phyloP scores from a whole-genome alignment of 2,329 filamentous ascomycete species.

The Xylaria multiplex region DNA sequence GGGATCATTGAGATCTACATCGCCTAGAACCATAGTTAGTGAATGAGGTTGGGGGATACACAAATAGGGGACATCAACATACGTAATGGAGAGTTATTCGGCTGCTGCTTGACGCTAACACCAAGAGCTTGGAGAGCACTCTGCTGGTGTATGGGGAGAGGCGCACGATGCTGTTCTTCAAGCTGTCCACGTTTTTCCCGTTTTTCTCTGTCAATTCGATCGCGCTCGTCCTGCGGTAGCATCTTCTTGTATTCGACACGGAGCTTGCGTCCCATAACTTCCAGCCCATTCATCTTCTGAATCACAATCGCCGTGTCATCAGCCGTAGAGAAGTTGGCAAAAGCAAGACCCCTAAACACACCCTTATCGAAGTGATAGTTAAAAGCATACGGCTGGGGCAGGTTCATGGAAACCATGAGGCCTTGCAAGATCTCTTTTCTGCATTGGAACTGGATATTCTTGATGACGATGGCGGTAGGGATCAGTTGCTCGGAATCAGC shows the following conservation, averaged over 20 bases:
- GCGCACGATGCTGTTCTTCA: constrained; percentile 90
- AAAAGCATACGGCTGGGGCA: constrained; percentile 96
- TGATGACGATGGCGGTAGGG: constrained; percentile 97
- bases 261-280: constrained; percentile 92
- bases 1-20: constrained; percentile 92
- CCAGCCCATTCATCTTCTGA: constrained; percentile 92
- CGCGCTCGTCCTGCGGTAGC: constrained; percentile 92
- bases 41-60: constrained; percentile 15
- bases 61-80: constrained; percentile 44
- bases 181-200: constrained; percentile 93
- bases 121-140: constrained; percentile 83
- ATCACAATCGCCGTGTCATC: constrained; percentile 95
- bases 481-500: constrained; percentile 86
- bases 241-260: constrained; percentile 99
- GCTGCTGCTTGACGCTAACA: constrained; percentile 72
- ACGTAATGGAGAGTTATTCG: constrained; percentile 60
- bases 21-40: constrained; percentile 53
- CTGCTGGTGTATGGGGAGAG: constrained; percentile 79
- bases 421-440: constrained; percentile 95
- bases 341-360: constrained; percentile 93
- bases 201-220: constrained; percentile 97
- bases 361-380: constrained; percentile 99
- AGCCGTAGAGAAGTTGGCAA: constrained; percentile 96
- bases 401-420: constrained; percentile 92
- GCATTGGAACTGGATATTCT: constrained; percentile 98